Evolutionary conservation across 2,329 filamentous ascomycete species (phyloP), one percentile per base, ranked within the genome.

Genomic region (Incumbomyces delicatus): DNA sequence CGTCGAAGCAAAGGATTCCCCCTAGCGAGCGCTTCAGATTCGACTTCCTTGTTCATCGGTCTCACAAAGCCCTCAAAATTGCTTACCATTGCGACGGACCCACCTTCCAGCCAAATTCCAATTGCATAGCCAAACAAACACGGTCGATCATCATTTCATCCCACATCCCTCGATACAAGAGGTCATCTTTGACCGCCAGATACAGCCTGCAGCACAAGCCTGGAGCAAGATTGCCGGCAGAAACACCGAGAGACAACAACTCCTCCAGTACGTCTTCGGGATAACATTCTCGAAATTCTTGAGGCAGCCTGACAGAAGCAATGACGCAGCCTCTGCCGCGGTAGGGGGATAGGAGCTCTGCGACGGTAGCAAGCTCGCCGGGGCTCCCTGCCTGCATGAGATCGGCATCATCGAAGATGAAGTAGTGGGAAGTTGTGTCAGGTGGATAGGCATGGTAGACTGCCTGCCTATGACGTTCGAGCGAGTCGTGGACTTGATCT

Each of bases 391-490:
- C 16, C 22, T 27, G 22, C 4, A 35, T 35, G 6, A 12, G 13
- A 17, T 51, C 42, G 27, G 45, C 32, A 17, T 56, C 54, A 17
- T 49, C 44, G 36, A 56, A 56, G 39, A 56, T 49, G 44, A 50
- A 54, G 41, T 53, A 56, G 33, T 54, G 49, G 5, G 34, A 42
- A 17, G 43, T 39, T 20, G 47, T 14, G 33, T 29, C 33, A 12
- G 42, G 33, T 13, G 42, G 42, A 30, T 32, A 37, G 16, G 54
- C 45, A 29, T 50, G 52, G 41, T 53, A 56, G 6, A 56, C 47
- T 8, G 54, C 52, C 42, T 56, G 54, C 44, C 53, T 40, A 36
- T 64, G 61, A 7, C 64, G 60, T 51, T 66, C 65, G 29, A 61
- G 58, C 1, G 51, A 58, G 44, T 66, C 60, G 48, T 59, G 60